These are phyloP conservation scores for Globisporangium lucens DNA, from an alignment of 352 stramenopile species.

Conservation along the genomic window DNA sequence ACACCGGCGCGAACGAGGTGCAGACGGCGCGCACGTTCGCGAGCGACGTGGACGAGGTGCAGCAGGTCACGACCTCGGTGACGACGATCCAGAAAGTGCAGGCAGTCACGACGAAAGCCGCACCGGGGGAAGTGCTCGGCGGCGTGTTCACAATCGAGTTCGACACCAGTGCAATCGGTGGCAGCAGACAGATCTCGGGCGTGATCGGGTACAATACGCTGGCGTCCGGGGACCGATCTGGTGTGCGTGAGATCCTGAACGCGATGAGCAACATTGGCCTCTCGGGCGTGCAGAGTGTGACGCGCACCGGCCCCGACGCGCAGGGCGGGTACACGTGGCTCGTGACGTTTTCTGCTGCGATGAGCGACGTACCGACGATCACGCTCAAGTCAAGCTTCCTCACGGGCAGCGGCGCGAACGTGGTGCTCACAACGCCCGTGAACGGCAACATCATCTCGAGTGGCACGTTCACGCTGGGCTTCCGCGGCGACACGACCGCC, in stretches of 20 bases:
- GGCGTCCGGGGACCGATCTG: slow-evolving; percentile 40
- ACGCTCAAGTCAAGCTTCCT: slow-evolving; percentile 66
- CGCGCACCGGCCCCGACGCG: slow-evolving; percentile 58
- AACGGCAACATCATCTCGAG: slow-evolving; percentile 66
- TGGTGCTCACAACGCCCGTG: slow-evolving; percentile 54
- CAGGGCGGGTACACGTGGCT: slow-evolving; percentile 91
- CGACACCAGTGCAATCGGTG: slow-evolving; percentile 83
- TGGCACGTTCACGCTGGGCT: slow-evolving; percentile 91
- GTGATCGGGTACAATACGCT: slow-evolving; percentile 87
- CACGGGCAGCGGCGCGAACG: slow-evolving; percentile 65
- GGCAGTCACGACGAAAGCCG: slow-evolving; percentile 85
- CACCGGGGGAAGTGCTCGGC: slow-evolving; percentile 74
- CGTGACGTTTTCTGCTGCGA: slow-evolving; percentile 75
- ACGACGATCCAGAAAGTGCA: slow-evolving; percentile 60
- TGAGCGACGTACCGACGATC: slow-evolving; percentile 62
- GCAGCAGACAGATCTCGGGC: slow-evolving; percentile 88
- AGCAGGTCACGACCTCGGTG: slow-evolving; percentile 81
- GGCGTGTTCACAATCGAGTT: slow-evolving; percentile 91
- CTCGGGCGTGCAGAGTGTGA: slow-evolving; percentile 51
- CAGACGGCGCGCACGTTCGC: slow-evolving; percentile 90
- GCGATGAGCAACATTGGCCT: slow-evolving; percentile 77
- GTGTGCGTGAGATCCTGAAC: slow-evolving; percentile 70
- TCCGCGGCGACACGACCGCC: slow-evolving; percentile 84
- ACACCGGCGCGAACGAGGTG: slow-evolving; percentile 92
- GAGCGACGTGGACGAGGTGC: slow-evolving; percentile 85